These are phyloP conservation scores for Pythium aphanidermatum DNA, from an alignment of 352 stramenopile species.

Conservation along the genomic window DNA sequence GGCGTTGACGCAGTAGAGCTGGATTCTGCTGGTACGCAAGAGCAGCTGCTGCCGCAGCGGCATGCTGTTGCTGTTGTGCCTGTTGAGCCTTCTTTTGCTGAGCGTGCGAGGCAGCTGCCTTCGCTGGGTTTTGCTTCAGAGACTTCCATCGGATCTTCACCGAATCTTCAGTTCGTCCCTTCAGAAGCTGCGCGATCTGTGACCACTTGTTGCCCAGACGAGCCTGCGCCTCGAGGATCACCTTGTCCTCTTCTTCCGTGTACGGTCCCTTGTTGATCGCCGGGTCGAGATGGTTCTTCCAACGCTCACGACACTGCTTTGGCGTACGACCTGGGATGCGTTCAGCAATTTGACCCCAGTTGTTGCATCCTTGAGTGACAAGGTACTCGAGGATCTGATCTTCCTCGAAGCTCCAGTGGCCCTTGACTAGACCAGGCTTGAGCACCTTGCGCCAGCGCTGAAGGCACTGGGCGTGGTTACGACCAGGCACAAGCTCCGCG, in stretches of 20 bases:
- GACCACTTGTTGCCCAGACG: constrained; percentile 95
- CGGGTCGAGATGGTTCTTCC: constrained; percentile 87
- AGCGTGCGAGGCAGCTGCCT: constrained; percentile 64
- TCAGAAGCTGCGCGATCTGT: constrained; percentile 92
- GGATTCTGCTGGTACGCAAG: constrained; percentile 54
- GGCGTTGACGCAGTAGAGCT: constrained; percentile 56
- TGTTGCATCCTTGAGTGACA: constrained; percentile 87
- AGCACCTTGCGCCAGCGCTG: constrained; percentile 92
- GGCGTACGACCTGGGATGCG: constrained; percentile 90
- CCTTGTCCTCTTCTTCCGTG: constrained; percentile 91
- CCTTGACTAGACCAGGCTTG: constrained; percentile 93
- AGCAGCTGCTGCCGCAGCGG: constrained; percentile 23
- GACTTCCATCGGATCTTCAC: constrained; percentile 93
- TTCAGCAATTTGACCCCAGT: constrained; percentile 92
- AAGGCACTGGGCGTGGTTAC: constrained; percentile 85
- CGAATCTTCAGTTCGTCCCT: constrained; percentile 89
- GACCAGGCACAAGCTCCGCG: constrained; percentile 71
- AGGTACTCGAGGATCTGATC: constrained; percentile 91
- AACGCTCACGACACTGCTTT: constrained; percentile 89
- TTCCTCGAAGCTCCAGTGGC: constrained; percentile 93
- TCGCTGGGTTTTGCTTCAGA: constrained; percentile 80
- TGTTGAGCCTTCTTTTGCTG: constrained; percentile 79
- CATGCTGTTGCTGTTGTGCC: constrained; percentile 30
- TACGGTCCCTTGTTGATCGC: constrained; percentile 94
- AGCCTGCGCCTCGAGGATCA: constrained; percentile 89